phyloP scores from a whole-genome alignment of 2,329 filamentous ascomycete genomes.

The Calonectria pseudoreteaudii region DNA sequence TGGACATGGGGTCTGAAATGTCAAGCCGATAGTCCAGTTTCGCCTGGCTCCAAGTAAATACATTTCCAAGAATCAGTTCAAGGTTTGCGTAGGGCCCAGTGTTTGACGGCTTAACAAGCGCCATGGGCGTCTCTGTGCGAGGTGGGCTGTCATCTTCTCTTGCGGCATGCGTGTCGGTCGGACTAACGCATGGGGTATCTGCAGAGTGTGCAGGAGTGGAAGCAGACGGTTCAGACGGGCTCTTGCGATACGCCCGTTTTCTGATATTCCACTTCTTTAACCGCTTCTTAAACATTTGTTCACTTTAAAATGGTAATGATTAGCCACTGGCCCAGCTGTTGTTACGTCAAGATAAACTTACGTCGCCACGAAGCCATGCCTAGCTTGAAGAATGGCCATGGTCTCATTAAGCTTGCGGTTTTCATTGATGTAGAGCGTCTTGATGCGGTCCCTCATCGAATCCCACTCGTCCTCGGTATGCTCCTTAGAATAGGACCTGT shows the following conservation, averaged over 20 bases:
- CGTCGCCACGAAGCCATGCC: slow-evolving; percentile 52
- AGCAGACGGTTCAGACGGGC: slow-evolving; percentile 32
- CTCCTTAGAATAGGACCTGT: slow-evolving; percentile 47
- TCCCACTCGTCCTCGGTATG: slow-evolving; percentile 52
- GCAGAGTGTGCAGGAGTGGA: slow-evolving; percentile 34
- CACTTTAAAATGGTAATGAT: slow-evolving; percentile 38
- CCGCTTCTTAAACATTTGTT: slow-evolving; percentile 55
- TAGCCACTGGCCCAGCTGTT: background rate
- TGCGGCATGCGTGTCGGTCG: slow-evolving; percentile 27
- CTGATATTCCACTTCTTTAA: slow-evolving; percentile 53
- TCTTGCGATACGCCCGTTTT: slow-evolving; percentile 50
- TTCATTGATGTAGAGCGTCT: slow-evolving; percentile 49
- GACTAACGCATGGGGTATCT: slow-evolving; percentile 28
- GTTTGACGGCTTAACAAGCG: slow-evolving; percentile 38
- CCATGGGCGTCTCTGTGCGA: slow-evolving; percentile 28
- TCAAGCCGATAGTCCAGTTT: slow-evolving; percentile 47
- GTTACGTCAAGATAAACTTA: slow-evolving; percentile 39
- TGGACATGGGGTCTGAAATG: slow-evolving; percentile 50
- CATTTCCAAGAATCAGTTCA: slow-evolving; percentile 49
- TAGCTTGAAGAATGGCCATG: slow-evolving; percentile 50
- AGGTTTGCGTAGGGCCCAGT: slow-evolving; percentile 44
- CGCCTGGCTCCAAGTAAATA: slow-evolving; percentile 49
- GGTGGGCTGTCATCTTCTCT: slow-evolving; percentile 27
- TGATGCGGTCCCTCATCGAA: slow-evolving; percentile 46
- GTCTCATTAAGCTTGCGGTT: slow-evolving; percentile 51